Evolutionary conservation across 2,329 filamentous ascomycete genomes (phyloP), one percentile per base, ranked within the genome.

Genomic region (Colletotrichum coccodes): DNA sequence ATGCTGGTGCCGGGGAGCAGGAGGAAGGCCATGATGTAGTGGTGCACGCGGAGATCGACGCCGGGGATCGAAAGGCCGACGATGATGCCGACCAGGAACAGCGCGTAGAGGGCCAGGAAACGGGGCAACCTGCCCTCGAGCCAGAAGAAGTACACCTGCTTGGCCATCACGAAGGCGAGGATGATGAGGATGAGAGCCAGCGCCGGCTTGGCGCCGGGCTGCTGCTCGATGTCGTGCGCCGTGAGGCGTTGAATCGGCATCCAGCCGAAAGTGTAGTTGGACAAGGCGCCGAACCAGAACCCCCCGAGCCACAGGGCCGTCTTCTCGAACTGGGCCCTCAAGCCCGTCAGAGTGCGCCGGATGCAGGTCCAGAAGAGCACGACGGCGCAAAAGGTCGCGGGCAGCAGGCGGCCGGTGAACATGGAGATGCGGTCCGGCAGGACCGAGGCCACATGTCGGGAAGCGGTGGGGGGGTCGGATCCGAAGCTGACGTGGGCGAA

Each of bases 261-360:
- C 81, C 93, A 92, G 74, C 94, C 93, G 75, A 99, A 94, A 0
- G 96, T 98, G 80, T 98, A 97, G 80, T 98, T 98, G 75, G 95
- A 95, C 73, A 99, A 81, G 1, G 94, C 91, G 21, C 95, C 96
- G 49, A 98, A 89, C 92, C 97, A 98, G 76, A 92, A 94, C 8
- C 90, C 91, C 1, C 95, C 95, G 0, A 98, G 85, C 92, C 94
- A 98, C 36, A 98, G 85, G 2, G 98, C 80, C 0, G 94, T 94
- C 84, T 97, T 98, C 76, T 97, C 95, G 49, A 97, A 75, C 76
- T 97, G 95, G 0, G 95, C 94, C 0, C 89, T 91, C 3, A 98
- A 85, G 1, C 90, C 91, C 1, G 79, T 80, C 30, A 97, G 86
- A 0, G 92, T 90, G 50, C 93, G 91, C 4, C 89, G 85, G 6